Evolutionary conservation across 1,139 yeast species (phyloP), one percentile per base, ranked within the genome.

Genomic region (Hyphopichia fennica): DNA sequence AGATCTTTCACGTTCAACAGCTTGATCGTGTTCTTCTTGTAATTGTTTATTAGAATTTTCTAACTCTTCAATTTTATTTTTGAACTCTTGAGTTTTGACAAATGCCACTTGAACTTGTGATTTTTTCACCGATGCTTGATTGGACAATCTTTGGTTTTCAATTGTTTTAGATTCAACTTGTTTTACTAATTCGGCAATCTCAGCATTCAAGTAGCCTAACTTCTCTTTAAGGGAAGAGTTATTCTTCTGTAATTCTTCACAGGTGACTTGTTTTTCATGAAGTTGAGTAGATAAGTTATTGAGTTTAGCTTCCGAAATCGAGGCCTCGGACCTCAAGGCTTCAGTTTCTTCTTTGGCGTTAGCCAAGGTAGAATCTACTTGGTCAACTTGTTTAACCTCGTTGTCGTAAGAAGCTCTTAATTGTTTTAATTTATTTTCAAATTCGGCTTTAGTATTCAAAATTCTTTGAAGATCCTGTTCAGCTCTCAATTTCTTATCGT

Each of bases 301-400:
- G 51, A 81, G 78, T 49, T 82, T 86, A 8, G 96, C 96, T 60
- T 91, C 96, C 2, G 90, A 78, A 38, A 88, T 75, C 1, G 90
- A 81, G 2, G 88, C 74, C 53, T 91, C 95, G 40, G 88, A 81
- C 53, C 87, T 75, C 50, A 91, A 72, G 41, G 82, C 78, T 47
- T 83, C 88, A 11, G 86, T 77, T 56, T 90, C 97, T 46, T 75
- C 78, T 42, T 77, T 81, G 1, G 91, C 81, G 17, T 75, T 63
- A 10, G 69, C 66, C 50, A 89, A 71, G 38, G 77, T 72, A 5
- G 72, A 62, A 58, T 88, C 91, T 36, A 88, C 86, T 52, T 82
- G 81, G 42, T 78, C 77, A 35, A 84, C 86, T 53, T 87, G 95
- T 46, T 79, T 76, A 4, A 85, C 87, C 60, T 91, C 96, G 47